phyloP scores from a whole-genome alignment of 805 yeast genomes.

The Yarrowia porcina region DNA sequence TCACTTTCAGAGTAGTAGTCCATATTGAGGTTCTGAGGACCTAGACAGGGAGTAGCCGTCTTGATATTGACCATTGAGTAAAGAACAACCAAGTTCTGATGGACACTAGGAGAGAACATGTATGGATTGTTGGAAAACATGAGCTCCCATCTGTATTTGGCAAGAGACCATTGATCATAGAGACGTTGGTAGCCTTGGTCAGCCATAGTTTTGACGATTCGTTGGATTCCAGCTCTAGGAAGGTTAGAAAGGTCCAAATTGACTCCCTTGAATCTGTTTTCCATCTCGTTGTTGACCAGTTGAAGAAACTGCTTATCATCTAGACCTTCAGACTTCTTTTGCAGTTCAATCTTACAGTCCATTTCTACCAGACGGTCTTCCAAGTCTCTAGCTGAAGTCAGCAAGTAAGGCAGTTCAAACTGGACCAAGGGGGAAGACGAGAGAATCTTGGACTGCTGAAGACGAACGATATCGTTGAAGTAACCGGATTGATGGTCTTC shows the following conservation, averaged over 20 bases:
- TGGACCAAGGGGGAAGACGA: constrained; percentile 84
- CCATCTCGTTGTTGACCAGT: constrained; percentile 21
- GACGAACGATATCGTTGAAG: constrained; percentile 29
- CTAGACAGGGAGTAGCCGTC: constrained; percentile 87
- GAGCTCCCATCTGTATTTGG: constrained; percentile 66
- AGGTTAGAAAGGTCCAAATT: constrained; percentile 31
- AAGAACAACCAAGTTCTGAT: constrained; percentile 73
- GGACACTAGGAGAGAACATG: constrained; percentile 64
- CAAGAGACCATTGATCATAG: constrained; percentile 39
- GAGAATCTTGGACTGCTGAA: constrained; percentile 47
- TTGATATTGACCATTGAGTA: constrained; percentile 79
- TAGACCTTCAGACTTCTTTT: constrained; percentile 13
- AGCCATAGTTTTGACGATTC: constrained; percentile 41
- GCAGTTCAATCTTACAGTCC: constrained; percentile 27
- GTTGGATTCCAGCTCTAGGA: constrained; percentile 44
- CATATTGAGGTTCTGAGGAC: constrained; percentile 79
- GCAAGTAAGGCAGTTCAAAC: constrained; percentile 65
- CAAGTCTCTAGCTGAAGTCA: constrained; percentile 52
- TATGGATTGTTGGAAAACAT: constrained; percentile 51
- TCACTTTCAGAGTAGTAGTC: constrained; percentile 92
- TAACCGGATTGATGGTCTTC: constrained; percentile 27
- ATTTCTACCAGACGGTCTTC: constrained; percentile 42
- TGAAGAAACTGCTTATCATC: constrained; percentile 25
- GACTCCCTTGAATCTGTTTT: neutral
- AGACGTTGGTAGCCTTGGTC: constrained; percentile 35